Conservation (phyloP, 2,329 filamentous ascomycete genomes). For the Aureobasidium sp. region DNA sequence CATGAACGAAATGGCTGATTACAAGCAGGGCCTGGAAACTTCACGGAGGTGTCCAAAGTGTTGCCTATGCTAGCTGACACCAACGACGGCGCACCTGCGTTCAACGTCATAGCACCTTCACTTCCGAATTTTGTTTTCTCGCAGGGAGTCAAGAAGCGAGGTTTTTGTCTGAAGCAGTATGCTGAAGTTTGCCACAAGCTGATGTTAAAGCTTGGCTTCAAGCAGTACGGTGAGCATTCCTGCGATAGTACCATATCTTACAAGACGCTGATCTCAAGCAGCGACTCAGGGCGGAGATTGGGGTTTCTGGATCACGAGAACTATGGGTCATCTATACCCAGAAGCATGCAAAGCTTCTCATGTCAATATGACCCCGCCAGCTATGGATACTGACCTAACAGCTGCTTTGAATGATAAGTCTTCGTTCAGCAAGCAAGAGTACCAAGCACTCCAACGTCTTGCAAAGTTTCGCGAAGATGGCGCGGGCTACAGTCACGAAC, state of each 20-base stretch:
- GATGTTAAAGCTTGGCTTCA: slow-evolving; percentile 74
- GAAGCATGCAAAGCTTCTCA: slow-evolving; percentile 65
- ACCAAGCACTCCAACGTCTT: slow-evolving; percentile 56
- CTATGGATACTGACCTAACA: slow-evolving; percentile 55
- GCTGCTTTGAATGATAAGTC: slow-evolving; percentile 63
- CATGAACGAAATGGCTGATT: not conserved
- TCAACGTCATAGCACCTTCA: slow-evolving; percentile 57
- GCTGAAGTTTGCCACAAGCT: slow-evolving; percentile 72
- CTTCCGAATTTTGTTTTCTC: slow-evolving; percentile 65
- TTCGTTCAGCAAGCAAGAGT: slow-evolving; percentile 60
- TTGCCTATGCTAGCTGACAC: slow-evolving; percentile 61
- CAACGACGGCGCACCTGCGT: slow-evolving; percentile 56
- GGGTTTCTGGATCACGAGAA: slow-evolving; percentile 72
- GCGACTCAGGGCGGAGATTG: slow-evolving; percentile 72
- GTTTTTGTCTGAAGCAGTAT: slow-evolving; percentile 67
- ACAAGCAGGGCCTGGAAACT: slow-evolving; percentile 65
- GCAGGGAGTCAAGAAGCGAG: slow-evolving; percentile 51
- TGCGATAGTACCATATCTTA: too few relatives aligned
- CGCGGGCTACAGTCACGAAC: slow-evolving; percentile 64
- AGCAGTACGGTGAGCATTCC: slow-evolving; percentile 54
- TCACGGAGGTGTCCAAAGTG: slow-evolving; percentile 71
- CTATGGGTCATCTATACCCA: slow-evolving; percentile 67
- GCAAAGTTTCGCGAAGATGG: slow-evolving; percentile 66
- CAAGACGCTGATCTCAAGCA: not conserved
- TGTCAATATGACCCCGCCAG: slow-evolving; percentile 64